Evolutionary conservation across 371 early-diverging fungal species (phyloP).

Genomic region (Mucor indicus): DNA sequence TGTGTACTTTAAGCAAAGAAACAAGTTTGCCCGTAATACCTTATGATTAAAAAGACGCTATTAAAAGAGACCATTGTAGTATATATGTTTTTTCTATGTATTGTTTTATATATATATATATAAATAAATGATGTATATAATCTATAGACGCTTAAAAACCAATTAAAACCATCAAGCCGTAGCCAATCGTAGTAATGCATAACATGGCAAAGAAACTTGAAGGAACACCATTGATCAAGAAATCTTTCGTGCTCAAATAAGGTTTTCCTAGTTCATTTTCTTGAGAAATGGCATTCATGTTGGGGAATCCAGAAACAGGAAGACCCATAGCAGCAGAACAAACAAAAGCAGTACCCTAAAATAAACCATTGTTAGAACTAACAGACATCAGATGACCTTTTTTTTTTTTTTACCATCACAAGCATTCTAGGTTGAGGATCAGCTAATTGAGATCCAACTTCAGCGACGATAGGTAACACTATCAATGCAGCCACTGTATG

Average conservation of each 20-base stretch:
- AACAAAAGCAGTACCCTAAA: slow-evolving; percentile 59
- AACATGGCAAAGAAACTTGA: slow-evolving; percentile 60
- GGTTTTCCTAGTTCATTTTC: slow-evolving; percentile 89
- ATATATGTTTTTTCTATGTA: too few species aligned
- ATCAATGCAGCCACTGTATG: slow-evolving; percentile 93
- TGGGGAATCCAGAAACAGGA: slow-evolving; percentile 94
- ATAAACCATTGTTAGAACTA: too few species aligned
- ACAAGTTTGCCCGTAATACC: too few species aligned
- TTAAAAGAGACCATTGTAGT: too few species aligned
- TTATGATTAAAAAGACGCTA: too few species aligned
- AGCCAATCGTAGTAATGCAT: slow-evolving; percentile 61
- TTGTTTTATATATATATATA: too few species aligned
- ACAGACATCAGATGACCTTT: too few species aligned
- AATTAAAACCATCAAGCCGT: slow-evolving; percentile 52
- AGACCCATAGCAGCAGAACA: slow-evolving; percentile 88
- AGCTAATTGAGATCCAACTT: slow-evolving; percentile 69
- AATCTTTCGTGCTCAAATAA: slow-evolving; percentile 81
- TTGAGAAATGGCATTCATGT: slow-evolving; percentile 92
- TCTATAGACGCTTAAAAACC: too few species aligned
- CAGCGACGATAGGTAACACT: slow-evolving; percentile 77
- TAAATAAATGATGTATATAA: too few species aligned
- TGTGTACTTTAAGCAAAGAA: too few species aligned
- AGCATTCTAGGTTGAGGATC: slow-evolving; percentile 88
- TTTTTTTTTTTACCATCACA: slow-evolving; percentile 69
- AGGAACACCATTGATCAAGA: slow-evolving; percentile 80